Evolutionary conservation across 2,329 filamentous ascomycete genomes (phyloP).

Genomic region (Hypomyces rosellus): DNA sequence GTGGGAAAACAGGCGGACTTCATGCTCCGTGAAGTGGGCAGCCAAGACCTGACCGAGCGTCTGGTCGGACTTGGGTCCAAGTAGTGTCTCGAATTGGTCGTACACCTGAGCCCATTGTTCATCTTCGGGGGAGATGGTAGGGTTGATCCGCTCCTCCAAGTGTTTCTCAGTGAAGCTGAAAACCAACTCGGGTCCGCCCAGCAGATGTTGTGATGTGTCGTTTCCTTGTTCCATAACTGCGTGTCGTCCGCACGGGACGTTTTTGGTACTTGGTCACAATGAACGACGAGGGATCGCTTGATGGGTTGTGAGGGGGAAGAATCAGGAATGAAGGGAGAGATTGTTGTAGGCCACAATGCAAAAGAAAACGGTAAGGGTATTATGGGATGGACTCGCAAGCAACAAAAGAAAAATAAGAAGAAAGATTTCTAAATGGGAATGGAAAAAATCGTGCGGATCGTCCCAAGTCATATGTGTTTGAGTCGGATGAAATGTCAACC

Average conservation of each 20-base stretch:
- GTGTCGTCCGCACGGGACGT: background rate
- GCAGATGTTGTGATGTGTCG: background rate
- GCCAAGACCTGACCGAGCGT: constrained; percentile 27
- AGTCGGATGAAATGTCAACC: background rate
- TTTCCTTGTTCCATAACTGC: background rate
- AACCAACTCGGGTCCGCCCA: background rate
- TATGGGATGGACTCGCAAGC: background rate
- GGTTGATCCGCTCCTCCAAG: constrained; percentile 14
- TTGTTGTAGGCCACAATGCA: background rate
- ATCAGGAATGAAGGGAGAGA: background rate
- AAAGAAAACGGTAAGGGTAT: background rate
- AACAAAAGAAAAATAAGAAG: background rate
- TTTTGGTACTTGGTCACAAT: background rate
- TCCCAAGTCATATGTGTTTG: background rate
- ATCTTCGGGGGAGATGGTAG: constrained; percentile 19
- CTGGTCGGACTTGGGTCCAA: constrained; percentile 15
- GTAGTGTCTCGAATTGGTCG: constrained; percentile 22
- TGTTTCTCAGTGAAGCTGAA: background rate
- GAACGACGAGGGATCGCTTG: background rate
- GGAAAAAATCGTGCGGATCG: background rate
- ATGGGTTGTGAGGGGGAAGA: background rate
- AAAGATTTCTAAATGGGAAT: background rate
- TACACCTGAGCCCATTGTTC: constrained; percentile 21
- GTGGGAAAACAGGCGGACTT: constrained; percentile 26
- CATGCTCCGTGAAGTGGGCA: constrained; percentile 27